Evolutionary conservation across 345 rosid genomes (phyloP), one percentile per base, ranked within the genome.

Genomic region (Cardamine resedifolia): DNA sequence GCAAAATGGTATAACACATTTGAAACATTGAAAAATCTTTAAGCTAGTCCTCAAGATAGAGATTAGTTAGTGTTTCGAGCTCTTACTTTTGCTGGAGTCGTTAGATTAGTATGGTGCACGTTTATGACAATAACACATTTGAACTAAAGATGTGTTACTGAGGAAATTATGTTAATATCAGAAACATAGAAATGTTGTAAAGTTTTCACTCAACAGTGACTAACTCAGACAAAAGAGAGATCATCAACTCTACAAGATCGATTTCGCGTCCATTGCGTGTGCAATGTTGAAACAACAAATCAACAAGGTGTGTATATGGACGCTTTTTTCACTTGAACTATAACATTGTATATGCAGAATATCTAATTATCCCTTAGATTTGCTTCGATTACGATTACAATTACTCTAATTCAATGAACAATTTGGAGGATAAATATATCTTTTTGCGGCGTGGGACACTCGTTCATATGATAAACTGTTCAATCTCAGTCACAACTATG

Each of bases 401-500:
- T n/a, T n/a, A n/a, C n/a, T n/a, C 41, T 36, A 36, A 11, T 36
- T 11, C 1, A 3, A 10, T 36, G 39, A 36, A 36, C 39, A 36
- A 36, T 36, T 36, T 36, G 10, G 39, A 36, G 39, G 14, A 10
- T 36, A 36, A 3, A 10, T 36, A 3, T 10, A 36, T 36, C 10
- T n/a, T 36, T 10, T 36, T 36, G 14, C 14, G 18, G 47, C 19
- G 1, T 59, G 12, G 20, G 11, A 38, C 51, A 60, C 52, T 60
- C 43, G 30, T 38, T 49, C 43, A 38, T 71, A 70, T 60, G 67
- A 11, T 30, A 53, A 44, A 55, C 57, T 20, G 57, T 72, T 64
- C 49, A 45, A 64, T 64, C 62, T 66, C 62, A 18, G 12, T 48
- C 61, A 66, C 72, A 66, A 66, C 55, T 66, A 58, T 36, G 41